Evolutionary conservation across 2,329 filamentous ascomycete genomes (phyloP).

Genomic region (Colletotrichum lindemuthianum): DNA sequence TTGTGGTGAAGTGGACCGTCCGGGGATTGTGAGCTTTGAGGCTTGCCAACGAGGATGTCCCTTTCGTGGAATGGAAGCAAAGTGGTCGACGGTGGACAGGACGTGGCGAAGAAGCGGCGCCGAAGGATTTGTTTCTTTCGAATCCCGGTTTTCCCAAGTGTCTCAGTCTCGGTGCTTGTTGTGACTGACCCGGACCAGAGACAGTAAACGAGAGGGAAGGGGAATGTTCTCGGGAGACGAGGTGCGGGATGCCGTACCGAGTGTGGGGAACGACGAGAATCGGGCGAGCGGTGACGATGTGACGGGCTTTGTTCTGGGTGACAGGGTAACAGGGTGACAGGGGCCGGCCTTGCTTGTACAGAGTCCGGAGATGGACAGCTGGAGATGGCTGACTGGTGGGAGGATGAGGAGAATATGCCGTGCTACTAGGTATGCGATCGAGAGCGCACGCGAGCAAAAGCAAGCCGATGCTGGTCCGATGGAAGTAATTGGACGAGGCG

Average conservation of each 20-base stretch:
- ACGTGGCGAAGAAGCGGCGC: background rate
- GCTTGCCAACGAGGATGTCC: background rate
- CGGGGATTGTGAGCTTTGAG: too few species aligned
- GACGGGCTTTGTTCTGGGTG: slow-evolving; percentile 23
- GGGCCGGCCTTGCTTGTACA: slow-evolving; percentile 19
- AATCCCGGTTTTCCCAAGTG: slow-evolving; percentile 9
- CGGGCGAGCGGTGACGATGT: slow-evolving; percentile 35
- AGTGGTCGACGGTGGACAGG: slow-evolving; percentile 11
- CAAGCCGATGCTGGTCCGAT: slow-evolving; percentile 12
- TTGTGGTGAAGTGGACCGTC: too few species aligned
- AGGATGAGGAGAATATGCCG: background rate
- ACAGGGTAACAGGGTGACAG: slow-evolving; percentile 25
- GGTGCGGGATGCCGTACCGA: slow-evolving; percentile 28
- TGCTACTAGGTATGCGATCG: slow-evolving; percentile 6
- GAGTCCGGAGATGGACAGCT: slow-evolving; percentile 9
- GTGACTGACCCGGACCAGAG: slow-evolving; percentile 14
- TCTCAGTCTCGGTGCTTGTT: slow-evolving; percentile 11
- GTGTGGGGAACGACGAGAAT: slow-evolving; percentile 31
- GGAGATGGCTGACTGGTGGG: slow-evolving; percentile 24
- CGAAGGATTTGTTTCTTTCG: background rate
- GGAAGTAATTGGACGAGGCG: slow-evolving; percentile 17
- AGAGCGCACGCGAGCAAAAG: slow-evolving; percentile 28
- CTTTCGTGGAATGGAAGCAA: slow-evolving; percentile 22
- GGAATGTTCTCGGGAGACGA: slow-evolving; percentile 31
- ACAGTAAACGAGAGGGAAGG: slow-evolving; percentile 10